Base-by-base conservation (phyloP, 306 rosid genomes). In the Pyrus pyrifolia region DNA sequence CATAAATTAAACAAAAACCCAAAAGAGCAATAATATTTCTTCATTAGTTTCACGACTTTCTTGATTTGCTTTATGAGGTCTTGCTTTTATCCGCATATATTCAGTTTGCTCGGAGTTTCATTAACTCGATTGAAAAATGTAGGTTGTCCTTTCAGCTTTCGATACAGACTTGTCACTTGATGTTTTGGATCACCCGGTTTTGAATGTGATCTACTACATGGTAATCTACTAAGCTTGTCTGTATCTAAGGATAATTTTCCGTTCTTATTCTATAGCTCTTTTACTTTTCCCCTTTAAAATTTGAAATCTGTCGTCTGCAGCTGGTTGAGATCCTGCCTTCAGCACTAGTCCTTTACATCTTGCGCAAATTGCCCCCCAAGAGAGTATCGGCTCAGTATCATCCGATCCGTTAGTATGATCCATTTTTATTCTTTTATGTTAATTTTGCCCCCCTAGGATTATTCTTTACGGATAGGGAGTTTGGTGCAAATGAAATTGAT, bases 291-390 rank as follows among this genome's bases (percentile, higher is more conserved):
- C 67, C 33, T 7, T 75, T 63, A 42, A 72, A 49, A 62, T 66
- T 61, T 80, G 76, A 73, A 71, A 21, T 65, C 46, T 78, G 10
- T 80, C 77, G 29, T 81, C 74, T 52, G 80, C 89, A 95, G 97
- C 78, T 92, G 83, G 99, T 95, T 64, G 99, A 95, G 88, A 73
- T 95, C 75, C 85, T 95, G 60, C 99, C 99, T 81, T 95, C 99
- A 30, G 97, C 97, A 31, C 84, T 95, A 38, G 97, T 95, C 52
- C 97, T 95, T 64, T 95, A 80, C 86, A 92, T 95, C 83, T 81
- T 95, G 79, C 96, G 99, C 74, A 89, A 88, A 84, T 83, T 95
- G 85, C 99, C 99, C 14, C 97, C 97, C 12, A 95, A 85, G 92
- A 89, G 99, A 81, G 82, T 92, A 85, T 95, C 99, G 42, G 97